phyloP scores from a whole-genome alignment of 2,329 filamentous ascomycete species.

The Amesomyces nigricolor region DNA sequence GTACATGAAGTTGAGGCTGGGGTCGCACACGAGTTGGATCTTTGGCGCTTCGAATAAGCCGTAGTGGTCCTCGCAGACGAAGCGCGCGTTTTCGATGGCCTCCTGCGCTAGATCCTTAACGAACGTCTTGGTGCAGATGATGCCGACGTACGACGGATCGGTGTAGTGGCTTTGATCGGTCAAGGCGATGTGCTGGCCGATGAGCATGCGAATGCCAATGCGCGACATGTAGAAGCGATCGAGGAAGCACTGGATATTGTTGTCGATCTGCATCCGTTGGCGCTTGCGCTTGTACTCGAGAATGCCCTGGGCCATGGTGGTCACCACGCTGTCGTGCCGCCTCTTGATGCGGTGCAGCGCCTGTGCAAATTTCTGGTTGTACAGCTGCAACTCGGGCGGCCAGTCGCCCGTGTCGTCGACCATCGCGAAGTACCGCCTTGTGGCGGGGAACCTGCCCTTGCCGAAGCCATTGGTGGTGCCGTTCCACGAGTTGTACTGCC shows the following conservation, averaged over 20 bases:
- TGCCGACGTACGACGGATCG: constrained; percentile 92
- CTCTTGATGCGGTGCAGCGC: constrained; percentile 91
- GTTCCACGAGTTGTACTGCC: constrained; percentile 65
- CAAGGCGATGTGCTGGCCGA: constrained; percentile 95
- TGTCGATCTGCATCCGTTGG: constrained; percentile 97
- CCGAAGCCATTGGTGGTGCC: constrained; percentile 37
- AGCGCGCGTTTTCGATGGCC: constrained; percentile 97
- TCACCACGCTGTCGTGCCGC: constrained; percentile 93
- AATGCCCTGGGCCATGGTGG: constrained; percentile 95
- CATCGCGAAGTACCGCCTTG: constrained; percentile 80
- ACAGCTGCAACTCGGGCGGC: constrained; percentile 90
- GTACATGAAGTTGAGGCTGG: constrained; percentile 97
- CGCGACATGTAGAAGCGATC: constrained; percentile 99
- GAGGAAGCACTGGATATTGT: constrained; percentile 93
- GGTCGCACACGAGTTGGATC: constrained; percentile 92
- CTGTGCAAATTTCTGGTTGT: constrained; percentile 86
- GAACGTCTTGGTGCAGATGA: constrained; percentile 98
- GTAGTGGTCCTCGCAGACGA: constrained; percentile 98
- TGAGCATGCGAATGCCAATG: constrained; percentile 98
- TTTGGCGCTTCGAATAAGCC: constrained; percentile 95
- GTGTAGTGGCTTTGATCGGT: constrained; percentile 86
- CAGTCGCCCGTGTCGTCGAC: constrained; percentile 84
- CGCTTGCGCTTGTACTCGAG: constrained; percentile 95
- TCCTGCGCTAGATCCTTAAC: constrained; percentile 91
- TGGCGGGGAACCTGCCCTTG: constrained; percentile 44